These are phyloP conservation scores for Larix sibirica DNA, from an alignment of 83 land plant genomes.

Conservation along the genomic window DNA sequence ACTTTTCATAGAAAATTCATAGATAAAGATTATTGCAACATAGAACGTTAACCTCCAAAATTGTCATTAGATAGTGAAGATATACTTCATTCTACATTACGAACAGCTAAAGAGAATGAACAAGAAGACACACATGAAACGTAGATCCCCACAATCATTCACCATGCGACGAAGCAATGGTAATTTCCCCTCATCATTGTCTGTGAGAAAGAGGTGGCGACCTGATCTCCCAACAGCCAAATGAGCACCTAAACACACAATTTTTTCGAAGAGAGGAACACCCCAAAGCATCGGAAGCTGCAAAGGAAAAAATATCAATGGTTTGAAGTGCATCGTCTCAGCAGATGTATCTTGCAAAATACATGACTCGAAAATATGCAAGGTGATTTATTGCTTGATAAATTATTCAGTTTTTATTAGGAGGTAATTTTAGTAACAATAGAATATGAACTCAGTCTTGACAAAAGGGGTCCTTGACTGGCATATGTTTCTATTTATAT, in stretches of 20 bases:
- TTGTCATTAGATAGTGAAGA: background rate
- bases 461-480: background rate
- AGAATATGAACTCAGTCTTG: background rate
- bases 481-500: too few species aligned
- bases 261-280: slow-evolving; percentile 59
- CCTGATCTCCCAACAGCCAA: slow-evolving; percentile 82
- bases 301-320: background rate
- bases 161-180: slow-evolving; percentile 80
- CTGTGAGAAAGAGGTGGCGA: slow-evolving; percentile 81
- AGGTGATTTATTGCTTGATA: background rate
- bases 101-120: background rate
- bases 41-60: background rate
- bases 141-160: slow-evolving; percentile 54
- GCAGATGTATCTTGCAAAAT: background rate
- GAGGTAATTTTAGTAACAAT: background rate
- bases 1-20: background rate
- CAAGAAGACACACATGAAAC: slow-evolving; percentile 63
- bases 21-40: background rate
- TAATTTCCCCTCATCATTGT: slow-evolving; percentile 58
- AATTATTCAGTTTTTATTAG: background rate
- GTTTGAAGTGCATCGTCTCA: background rate
- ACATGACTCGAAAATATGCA: background rate
- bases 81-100: background rate
- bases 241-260: slow-evolving; percentile 62
- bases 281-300: slow-evolving; percentile 95